Evolutionary conservation across 2,329 filamentous ascomycete genomes (phyloP).

Genomic region (Emericellopsis atlantica): DNA sequence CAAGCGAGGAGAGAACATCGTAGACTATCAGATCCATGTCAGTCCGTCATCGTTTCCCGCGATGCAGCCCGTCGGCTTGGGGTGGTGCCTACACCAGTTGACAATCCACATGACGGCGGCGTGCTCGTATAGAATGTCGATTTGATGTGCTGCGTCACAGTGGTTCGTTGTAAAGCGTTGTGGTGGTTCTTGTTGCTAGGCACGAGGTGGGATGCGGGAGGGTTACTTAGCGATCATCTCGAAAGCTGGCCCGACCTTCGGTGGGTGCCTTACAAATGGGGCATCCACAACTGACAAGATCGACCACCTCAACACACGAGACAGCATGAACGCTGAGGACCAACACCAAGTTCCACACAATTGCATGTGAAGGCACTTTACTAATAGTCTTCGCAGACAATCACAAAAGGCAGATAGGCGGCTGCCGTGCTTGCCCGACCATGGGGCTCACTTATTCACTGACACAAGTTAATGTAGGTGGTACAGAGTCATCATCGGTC

Average conservation of each 20-base stretch:
- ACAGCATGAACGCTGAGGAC: too few species aligned
- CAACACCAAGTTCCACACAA: too few species aligned
- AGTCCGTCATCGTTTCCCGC: slow-evolving; percentile 7
- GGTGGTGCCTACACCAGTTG: slow-evolving; percentile 70
- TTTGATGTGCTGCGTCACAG: too few species aligned
- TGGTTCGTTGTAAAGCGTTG: slow-evolving; percentile 3
- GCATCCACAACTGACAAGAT: not conserved
- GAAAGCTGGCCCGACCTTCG: slow-evolving; percentile 1
- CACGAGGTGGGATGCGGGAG: not conserved
- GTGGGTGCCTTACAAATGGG: slow-evolving; percentile 3
- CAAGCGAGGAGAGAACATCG: slow-evolving; percentile 77
- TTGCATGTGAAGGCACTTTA: too few species aligned
- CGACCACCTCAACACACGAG: too few species aligned
- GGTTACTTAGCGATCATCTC: not conserved
- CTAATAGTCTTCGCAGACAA: too few species aligned
- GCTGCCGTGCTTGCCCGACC: too few species aligned
- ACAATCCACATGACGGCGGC: slow-evolving; percentile 69
- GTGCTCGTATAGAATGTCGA: too few species aligned
- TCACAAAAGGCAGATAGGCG: too few species aligned
- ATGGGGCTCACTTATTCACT: too few species aligned
- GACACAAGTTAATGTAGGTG: too few species aligned
- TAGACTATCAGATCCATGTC: slow-evolving; percentile 46
- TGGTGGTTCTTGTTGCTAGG: not conserved
- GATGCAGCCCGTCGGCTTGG: slow-evolving; percentile 3
- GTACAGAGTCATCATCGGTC: too few species aligned